A percentile compares a stretch with the other conserved stretches of the same genome.
phyloP scores from a whole-genome alignment of 2,329 filamentous ascomycete genomes.

The Xylaria digitata region DNA sequence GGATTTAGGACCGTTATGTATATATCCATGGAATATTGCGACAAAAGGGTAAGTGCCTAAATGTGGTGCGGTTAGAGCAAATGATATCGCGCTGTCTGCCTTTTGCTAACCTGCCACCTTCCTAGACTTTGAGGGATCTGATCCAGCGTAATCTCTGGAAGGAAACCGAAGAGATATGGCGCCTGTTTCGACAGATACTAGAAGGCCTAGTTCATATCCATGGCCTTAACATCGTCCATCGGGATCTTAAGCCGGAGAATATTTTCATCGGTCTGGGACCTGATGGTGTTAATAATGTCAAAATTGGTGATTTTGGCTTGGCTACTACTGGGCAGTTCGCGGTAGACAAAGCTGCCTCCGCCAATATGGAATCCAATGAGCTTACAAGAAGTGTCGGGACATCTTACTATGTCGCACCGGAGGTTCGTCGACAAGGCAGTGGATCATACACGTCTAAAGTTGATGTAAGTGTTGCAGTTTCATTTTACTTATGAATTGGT shows the following conservation, averaged over 20 bases:
- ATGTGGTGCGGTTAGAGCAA: background rate
- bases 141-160: conserved; percentile 81
- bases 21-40: conserved; percentile 99
- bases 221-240: conserved; percentile 89
- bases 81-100: background rate
- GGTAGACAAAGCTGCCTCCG: conserved; percentile 62
- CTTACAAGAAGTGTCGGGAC: conserved; percentile 81
- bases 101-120: conserved; percentile 9
- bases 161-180: conserved; percentile 84
- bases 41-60: conserved; percentile 74
- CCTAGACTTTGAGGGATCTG: conserved; percentile 83
- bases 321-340: conserved; percentile 88
- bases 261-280: conserved; percentile 80
- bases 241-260: conserved; percentile 96
- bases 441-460: conserved; percentile 92
- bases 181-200: conserved; percentile 88
- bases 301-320: conserved; percentile 96
- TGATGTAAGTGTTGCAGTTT: conserved; percentile 68
- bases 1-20: conserved; percentile 81
- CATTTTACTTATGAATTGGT: background rate
- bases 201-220: conserved; percentile 94
- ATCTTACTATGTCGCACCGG: conserved; percentile 91
- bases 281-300: conserved; percentile 87
- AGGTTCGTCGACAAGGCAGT: conserved; percentile 79
- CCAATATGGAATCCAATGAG: conserved; percentile 64